These are phyloP conservation scores for Cercospora zeae-maydis DNA, from an alignment of 2,329 filamentous ascomycete genomes.

Conservation along the genomic window DNA sequence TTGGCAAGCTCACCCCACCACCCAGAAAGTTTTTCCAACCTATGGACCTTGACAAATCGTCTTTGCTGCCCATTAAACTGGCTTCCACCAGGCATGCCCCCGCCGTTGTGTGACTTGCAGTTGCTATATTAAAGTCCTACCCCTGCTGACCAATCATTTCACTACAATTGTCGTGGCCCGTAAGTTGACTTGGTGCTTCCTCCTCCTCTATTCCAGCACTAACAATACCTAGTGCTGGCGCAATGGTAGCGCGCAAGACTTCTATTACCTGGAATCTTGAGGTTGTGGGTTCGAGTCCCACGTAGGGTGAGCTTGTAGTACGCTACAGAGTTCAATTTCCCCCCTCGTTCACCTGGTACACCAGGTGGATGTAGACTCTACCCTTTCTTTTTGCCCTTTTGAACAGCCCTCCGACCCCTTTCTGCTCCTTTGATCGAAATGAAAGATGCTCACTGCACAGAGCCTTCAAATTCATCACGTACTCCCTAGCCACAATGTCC, in stretches of 20 bases:
- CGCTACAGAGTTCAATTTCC: background rate
- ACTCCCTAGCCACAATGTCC: no score
- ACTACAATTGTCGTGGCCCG: background rate
- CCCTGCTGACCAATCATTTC: background rate
- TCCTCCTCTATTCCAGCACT: background rate
- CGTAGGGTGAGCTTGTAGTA: slow-evolving; percentile 20
- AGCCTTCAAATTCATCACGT: no score
- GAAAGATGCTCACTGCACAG: background rate
- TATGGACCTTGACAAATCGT: background rate
- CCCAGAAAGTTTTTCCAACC: background rate
- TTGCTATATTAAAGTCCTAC: background rate
- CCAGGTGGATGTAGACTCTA: background rate
- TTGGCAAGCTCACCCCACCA: background rate
- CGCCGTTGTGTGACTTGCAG: background rate
- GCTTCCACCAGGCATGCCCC: background rate
- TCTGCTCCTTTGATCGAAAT: background rate
- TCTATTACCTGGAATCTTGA: slow-evolving; percentile 33
- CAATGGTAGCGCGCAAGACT: slow-evolving; percentile 40
- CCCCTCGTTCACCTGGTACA: background rate
- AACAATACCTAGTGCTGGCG: slow-evolving; percentile 25
- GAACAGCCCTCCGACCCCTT: no score
- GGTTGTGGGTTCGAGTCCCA: slow-evolving; percentile 34
- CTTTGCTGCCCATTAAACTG: background rate
- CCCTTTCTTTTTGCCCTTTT: background rate
- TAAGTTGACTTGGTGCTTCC: background rate